Percentiles rank a stretch among this genome's conserved stretches.
These are phyloP conservation scores for Fusarium sp. DNA, from an alignment of 2,329 filamentous ascomycete genomes.

Conservation along the genomic window DNA sequence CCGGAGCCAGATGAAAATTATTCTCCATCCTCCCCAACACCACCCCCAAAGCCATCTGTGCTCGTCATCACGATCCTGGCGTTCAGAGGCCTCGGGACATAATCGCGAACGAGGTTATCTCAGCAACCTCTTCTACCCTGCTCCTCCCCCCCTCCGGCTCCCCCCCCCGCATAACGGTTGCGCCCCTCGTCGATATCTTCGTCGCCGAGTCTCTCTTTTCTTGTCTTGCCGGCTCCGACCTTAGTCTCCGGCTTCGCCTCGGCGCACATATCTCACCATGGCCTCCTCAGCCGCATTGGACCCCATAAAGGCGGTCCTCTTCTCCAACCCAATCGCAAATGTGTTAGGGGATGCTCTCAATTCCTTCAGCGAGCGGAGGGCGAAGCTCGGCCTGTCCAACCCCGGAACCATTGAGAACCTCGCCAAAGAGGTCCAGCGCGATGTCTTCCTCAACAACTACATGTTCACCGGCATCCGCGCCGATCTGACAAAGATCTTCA, in stretches of 20 bases:
- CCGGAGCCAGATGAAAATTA: conserved; percentile 51
- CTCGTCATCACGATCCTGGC: conserved; percentile 50
- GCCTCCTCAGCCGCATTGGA: conserved; percentile 61
- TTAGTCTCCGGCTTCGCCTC: conserved; percentile 40
- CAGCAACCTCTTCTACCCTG: conserved; percentile 35
- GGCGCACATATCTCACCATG: conserved; percentile 57
- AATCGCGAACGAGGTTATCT: conserved; percentile 39
- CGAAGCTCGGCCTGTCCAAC: conserved; percentile 88
- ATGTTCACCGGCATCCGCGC: conserved; percentile 97
- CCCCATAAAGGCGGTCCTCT: conserved; percentile 72
- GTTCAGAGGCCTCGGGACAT: conserved; percentile 43
- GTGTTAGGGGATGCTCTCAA: conserved; percentile 81
- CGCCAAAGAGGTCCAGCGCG: conserved; percentile 91
- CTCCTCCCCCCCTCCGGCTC: conserved; percentile 9
- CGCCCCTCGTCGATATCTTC: conserved; percentile 26
- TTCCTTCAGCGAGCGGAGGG: conserved; percentile 86
- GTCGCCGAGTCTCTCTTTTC: conserved; percentile 31
- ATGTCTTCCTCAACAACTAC: conserved; percentile 95
- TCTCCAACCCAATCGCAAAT: conserved; percentile 78
- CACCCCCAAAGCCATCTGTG: conserved; percentile 39
- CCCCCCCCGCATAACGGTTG: conserved; percentile 8
- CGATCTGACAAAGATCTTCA: conserved; percentile 96
- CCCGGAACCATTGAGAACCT: conserved; percentile 93
- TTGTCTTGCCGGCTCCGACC: conserved; percentile 41
- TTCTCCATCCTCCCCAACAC: conserved; percentile 49